Evolutionary conservation across 2,329 filamentous ascomycete genomes (phyloP).

Genomic region (Alternaria sp.): DNA sequence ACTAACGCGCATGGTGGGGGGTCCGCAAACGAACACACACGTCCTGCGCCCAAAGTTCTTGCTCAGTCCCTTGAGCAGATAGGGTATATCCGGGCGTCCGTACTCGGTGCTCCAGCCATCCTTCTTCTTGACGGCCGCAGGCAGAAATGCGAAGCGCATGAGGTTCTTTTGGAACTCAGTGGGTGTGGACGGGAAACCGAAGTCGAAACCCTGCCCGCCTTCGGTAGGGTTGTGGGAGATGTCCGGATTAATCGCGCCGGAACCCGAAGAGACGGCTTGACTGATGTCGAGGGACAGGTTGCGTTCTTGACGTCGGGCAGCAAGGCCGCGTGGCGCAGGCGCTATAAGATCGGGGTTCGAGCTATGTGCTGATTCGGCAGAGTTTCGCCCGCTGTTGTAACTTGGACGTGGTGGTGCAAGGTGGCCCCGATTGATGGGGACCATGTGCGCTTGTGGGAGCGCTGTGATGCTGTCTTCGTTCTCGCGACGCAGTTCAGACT

Average conservation of each 20-base stretch:
- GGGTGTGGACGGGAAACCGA: slow-evolving; percentile 81
- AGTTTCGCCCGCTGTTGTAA: slow-evolving; percentile 24
- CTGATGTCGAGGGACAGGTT: slow-evolving; percentile 54
- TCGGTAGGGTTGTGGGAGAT: slow-evolving; percentile 41
- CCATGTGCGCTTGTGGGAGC: slow-evolving; percentile 66
- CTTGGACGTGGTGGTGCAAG: slow-evolving; percentile 47
- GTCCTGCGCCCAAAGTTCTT: slow-evolving; percentile 81
- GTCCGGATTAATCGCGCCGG: slow-evolving; percentile 52
- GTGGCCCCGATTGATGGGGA: slow-evolving; percentile 45
- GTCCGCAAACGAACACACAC: slow-evolving; percentile 92
- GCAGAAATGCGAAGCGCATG: slow-evolving; percentile 88
- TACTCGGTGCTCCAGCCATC: slow-evolving; percentile 93
- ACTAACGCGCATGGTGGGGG: slow-evolving; percentile 83
- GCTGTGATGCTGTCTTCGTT: slow-evolving; percentile 86
- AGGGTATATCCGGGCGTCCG: slow-evolving; percentile 84
- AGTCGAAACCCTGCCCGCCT: slow-evolving; percentile 50
- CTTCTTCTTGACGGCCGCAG: slow-evolving; percentile 56
- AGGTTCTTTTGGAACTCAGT: slow-evolving; percentile 88
- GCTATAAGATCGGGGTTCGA: slow-evolving; percentile 36
- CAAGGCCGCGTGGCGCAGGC: slow-evolving; percentile 36
- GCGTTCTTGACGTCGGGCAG: slow-evolving; percentile 51
- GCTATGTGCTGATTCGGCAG: slow-evolving; percentile 28
- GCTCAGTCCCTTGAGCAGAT: slow-evolving; percentile 83
- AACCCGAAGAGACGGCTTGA: slow-evolving; percentile 42
- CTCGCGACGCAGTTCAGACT: slow-evolving; percentile 79